phyloP scores from a whole-genome alignment of 768 basidiomycete genomes.

The Podaxis pistillaris region DNA sequence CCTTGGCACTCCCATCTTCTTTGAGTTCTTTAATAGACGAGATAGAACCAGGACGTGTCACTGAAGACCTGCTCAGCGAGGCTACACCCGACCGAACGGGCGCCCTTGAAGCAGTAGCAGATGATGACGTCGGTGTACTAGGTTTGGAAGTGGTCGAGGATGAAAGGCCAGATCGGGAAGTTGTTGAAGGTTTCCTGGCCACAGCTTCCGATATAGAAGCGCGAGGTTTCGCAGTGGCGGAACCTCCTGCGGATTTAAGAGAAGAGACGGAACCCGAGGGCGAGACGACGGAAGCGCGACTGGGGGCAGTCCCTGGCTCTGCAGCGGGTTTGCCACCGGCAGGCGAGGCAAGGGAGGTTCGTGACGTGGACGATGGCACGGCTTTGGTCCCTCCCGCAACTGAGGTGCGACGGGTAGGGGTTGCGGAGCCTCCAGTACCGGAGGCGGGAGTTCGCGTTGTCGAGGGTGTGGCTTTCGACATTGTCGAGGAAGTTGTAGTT shows the following conservation, averaged over 20 bases:
- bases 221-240: constrained; percentile 52
- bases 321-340: constrained; percentile 34
- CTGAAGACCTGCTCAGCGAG: constrained; percentile 3
- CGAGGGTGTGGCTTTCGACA: constrained; percentile 32
- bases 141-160: constrained; percentile 34
- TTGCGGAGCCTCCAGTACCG: constrained; percentile 27
- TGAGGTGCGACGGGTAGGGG: constrained; percentile 45
- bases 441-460: constrained; percentile 31
- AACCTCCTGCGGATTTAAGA: constrained; percentile 38
- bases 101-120: constrained; percentile 23
- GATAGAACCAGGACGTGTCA: constrained; percentile 42
- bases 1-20: constrained; percentile 49
- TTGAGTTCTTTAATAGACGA: constrained; percentile 73
- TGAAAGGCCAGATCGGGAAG: constrained; percentile 29
- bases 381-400: constrained; percentile 41
- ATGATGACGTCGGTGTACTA: constrained; percentile 39
- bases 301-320: constrained; percentile 23
- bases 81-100: constrained; percentile 4
- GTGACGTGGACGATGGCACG: constrained; percentile 30
- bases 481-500: constrained; percentile 33
- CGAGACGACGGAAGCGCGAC: constrained; percentile 53
- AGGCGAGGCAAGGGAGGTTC: constrained; percentile 39
- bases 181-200: constrained; percentile 42
- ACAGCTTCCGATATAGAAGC: constrained; percentile 63
- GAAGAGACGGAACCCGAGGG: constrained; percentile 53